Conservation (phyloP, 345 rosid genomes). For the Brassica napus region Da-Ae NC_063448.1:38636501-38637000, state of each 20-base stretch:
- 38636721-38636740: slow-evolving; percentile 90
- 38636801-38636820: slow-evolving; percentile 30
- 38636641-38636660: slow-evolving; percentile 88
- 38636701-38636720: slow-evolving; percentile 92
- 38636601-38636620: slow-evolving; percentile 81
- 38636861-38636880: slow-evolving; percentile 24
- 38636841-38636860: slow-evolving; percentile 3
- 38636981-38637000: slow-evolving; percentile 3
- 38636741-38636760: slow-evolving; percentile 63
- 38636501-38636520: slow-evolving; percentile 91
- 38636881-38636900: slow-evolving; percentile 16
- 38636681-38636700: slow-evolving; percentile 84
- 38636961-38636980: background rate
- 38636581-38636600: slow-evolving; percentile 94
- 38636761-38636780: slow-evolving; percentile 70
- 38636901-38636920: slow-evolving; percentile 23
- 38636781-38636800: slow-evolving; percentile 67
- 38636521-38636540: slow-evolving; percentile 90
- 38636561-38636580: slow-evolving; percentile 90
- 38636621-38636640: slow-evolving; percentile 46
- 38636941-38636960: slow-evolving; percentile 2
- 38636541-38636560: slow-evolving; percentile 75
- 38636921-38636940: slow-evolving; percentile 5
- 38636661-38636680: slow-evolving; percentile 96
- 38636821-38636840: background rate